These are phyloP conservation scores for Lentinula lateritia DNA, from an alignment of 768 basidiomycete genomes.

Conservation along the genomic window DNA sequence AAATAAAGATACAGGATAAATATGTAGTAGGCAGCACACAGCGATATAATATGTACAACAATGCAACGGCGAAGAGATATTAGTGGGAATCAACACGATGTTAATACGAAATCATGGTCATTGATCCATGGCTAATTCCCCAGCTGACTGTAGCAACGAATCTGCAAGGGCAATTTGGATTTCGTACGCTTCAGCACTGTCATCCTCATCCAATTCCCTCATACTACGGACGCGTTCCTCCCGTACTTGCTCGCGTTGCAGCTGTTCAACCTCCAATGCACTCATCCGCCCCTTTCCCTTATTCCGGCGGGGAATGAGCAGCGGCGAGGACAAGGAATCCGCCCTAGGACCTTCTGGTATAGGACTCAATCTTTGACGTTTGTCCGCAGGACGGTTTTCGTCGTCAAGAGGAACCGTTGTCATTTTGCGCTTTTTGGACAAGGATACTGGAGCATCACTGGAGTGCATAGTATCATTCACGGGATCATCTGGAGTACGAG, in stretches of 20 bases:
- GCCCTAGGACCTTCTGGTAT: neutral
- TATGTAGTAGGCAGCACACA: neutral
- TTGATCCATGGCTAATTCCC: neutral
- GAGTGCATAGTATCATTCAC: neutral
- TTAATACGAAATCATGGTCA: neutral
- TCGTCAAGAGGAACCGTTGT: neutral
- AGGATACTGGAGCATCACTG: neutral
- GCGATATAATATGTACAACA: neutral
- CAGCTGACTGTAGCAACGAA: neutral
- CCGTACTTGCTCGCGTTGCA: neutral
- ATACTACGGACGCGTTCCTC: neutral
- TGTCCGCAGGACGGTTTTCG: neutral
- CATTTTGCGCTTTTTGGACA: neutral
- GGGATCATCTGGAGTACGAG: neutral
- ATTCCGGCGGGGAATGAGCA: neutral
- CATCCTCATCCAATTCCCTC: neutral
- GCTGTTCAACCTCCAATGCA: neutral
- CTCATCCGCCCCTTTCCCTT: slow-evolving; percentile 4
- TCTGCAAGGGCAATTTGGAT: neutral
- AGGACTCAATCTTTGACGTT: neutral
- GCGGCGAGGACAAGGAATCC: neutral
- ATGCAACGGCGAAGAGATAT: neutral
- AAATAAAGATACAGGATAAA: neutral
- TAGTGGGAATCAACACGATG: neutral
- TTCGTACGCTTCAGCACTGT: neutral